Evolutionary conservation across 805 yeast species (phyloP), one percentile per base, ranked within the genome.

Genomic region (Saturnispora sanitii): DNA sequence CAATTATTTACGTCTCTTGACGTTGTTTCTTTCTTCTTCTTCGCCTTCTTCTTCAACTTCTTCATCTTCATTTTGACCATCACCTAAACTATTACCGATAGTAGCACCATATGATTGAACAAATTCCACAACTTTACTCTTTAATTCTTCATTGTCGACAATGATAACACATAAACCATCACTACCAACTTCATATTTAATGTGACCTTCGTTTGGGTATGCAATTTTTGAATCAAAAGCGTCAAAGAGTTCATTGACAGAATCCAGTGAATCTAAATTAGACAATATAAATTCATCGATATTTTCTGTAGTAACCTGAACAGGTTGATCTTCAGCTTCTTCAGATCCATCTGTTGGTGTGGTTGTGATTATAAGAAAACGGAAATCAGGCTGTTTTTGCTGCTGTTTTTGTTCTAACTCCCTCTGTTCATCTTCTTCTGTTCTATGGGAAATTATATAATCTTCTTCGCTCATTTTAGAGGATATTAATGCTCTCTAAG

Each of bases 171-270:
- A 74, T 41, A 75, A 56, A 4, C 80, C 80, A 50, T 75, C 80
- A 38, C 76, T 70, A 4, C 79, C 79, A 2, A 73, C 78, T 45
- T 75, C 79, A 49, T 75, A 75, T 51, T 73, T 73, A 47, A 75
- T 66, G 44, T 67, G 65, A 4, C 67, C 71, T 45, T 73, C 75
- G 47, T 75, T 74, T 3, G 79, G 79, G 32, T 67, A 61, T 7
- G 79, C 76, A 13, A 75, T 62, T 19, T 55, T 54, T 30, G 61
- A 68, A 51, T 75, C 80, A 48, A 75, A 75, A 29, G 53, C 51
- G 48, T 75, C 77, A 47, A 75, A 74, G 46, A 74, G 73, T 25
- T 51, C 56, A 50, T 75, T 73, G 51, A 73, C 67, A 33, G 65
- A 68, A 47, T 66, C 68, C 31, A 75, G 62, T 17, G 61, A 59